phyloP scores from a whole-genome alignment of 2,329 filamentous ascomycete genomes.

The Cercospora zeae-maydis region DNA sequence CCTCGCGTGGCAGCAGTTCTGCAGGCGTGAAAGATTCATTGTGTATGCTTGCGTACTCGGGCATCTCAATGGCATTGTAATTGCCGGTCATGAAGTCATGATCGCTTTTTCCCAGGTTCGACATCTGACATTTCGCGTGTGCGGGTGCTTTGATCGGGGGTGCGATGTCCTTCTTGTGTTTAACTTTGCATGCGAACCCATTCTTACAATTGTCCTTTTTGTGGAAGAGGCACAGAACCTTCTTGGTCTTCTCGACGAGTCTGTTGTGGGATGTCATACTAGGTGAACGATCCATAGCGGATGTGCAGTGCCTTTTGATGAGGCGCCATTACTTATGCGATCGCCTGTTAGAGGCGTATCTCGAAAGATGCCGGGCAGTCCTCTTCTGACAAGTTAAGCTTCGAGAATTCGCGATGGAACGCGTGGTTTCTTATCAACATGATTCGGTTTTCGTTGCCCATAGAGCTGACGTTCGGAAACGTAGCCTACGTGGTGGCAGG shows the following conservation, averaged over 20 bases:
- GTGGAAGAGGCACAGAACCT: constrained; percentile 26
- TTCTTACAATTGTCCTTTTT: constrained; percentile 34
- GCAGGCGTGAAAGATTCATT: background rate
- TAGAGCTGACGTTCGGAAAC: constrained; percentile 55
- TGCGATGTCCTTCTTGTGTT: constrained; percentile 24
- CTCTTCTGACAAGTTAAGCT: constrained; percentile 50
- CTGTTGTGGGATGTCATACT: background rate
- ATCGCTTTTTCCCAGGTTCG: constrained; percentile 17
- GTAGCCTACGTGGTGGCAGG: constrained; percentile 60
- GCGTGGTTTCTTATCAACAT: constrained; percentile 54
- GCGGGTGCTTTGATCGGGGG: constrained; percentile 7
- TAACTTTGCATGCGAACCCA: constrained; percentile 30
- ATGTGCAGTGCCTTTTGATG: background rate
- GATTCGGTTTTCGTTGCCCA: constrained; percentile 46
- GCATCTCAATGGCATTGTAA: background rate
- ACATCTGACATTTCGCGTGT: constrained; percentile 12
- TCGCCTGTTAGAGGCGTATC: constrained; percentile 34
- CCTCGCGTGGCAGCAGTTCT: constrained; percentile 3
- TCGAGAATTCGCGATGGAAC: constrained; percentile 53
- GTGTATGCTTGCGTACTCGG: background rate
- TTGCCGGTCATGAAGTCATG: constrained; percentile 23
- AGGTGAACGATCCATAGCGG: background rate
- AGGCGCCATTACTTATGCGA: background rate
- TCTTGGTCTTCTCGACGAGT: background rate
- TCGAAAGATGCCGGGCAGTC: constrained; percentile 54